Percentiles rank a stretch among this genome's conserved stretches.
Evolutionary conservation across 164 flowering plant species (phyloP).

Genomic region (Magnolia kwangsiensis): DNA sequence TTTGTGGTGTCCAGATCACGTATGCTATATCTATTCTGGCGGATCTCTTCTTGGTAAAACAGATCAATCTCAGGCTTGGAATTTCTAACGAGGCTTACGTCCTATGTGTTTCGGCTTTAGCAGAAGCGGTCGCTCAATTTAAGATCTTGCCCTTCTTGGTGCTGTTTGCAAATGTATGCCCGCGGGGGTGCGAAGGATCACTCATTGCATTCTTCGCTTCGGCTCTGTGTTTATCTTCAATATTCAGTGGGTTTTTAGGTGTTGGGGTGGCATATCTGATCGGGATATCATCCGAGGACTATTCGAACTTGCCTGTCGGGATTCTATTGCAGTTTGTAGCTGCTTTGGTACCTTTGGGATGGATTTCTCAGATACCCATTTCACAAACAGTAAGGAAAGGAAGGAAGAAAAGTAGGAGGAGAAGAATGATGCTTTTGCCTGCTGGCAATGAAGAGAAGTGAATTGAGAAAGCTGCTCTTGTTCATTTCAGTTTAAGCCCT

Average conservation of each 20-base stretch:
- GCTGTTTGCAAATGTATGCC: constrained; percentile 68
- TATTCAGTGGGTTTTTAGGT: constrained; percentile 71
- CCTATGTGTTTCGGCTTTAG: constrained; percentile 69
- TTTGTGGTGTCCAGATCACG: constrained; percentile 43
- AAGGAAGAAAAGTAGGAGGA: constrained; percentile 36
- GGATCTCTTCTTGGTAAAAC: constrained; percentile 66
- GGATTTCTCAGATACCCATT: constrained; percentile 55
- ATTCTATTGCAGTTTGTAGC: constrained; percentile 66
- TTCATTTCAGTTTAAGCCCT: not conserved
- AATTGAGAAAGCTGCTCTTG: not conserved
- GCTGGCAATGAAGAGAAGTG: not conserved
- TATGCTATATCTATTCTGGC: constrained; percentile 69
- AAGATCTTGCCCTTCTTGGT: constrained; percentile 78
- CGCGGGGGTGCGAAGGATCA: constrained; percentile 83
- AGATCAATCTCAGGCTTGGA: constrained; percentile 60
- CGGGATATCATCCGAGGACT: constrained; percentile 60
- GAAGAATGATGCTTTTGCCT: constrained; percentile 8
- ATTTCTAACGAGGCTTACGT: constrained; percentile 65
- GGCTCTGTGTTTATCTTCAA: constrained; percentile 61
- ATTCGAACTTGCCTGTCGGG: constrained; percentile 61
- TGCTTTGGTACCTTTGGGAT: constrained; percentile 65
- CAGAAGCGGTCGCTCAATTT: constrained; percentile 74
- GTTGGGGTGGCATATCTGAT: constrained; percentile 62
- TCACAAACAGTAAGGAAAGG: constrained; percentile 25
- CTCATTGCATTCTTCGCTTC: constrained; percentile 79